Evolutionary conservation across 1,284 basidiomycete genomes (phyloP).

Genomic region (Sporisorium iseilematis-ciliati): DNA sequence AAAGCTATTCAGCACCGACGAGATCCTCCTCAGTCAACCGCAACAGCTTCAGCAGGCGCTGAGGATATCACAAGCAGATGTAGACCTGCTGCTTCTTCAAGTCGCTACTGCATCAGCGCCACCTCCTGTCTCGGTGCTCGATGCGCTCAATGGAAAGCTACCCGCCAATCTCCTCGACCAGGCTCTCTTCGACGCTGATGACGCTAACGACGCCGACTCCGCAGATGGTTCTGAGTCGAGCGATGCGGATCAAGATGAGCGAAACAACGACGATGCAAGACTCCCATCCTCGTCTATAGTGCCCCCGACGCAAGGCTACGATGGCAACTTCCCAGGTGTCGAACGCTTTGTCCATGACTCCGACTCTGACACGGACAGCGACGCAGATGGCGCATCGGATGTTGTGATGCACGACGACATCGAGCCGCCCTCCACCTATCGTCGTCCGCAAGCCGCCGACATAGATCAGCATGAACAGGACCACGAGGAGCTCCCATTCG

Average conservation of each 20-base stretch:
- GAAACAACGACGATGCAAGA: background rate
- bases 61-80: slow-evolving; percentile 21
- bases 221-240: slow-evolving; percentile 8
- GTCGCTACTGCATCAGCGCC: slow-evolving; percentile 34
- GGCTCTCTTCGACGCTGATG: slow-evolving; percentile 11
- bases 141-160: slow-evolving; percentile 27
- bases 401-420: slow-evolving; percentile 22
- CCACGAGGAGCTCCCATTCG: background rate
- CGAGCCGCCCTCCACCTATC: slow-evolving; percentile 20
- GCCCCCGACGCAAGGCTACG: slow-evolving; percentile 44
- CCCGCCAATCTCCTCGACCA: slow-evolving; percentile 1
- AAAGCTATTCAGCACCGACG: slow-evolving; percentile 40
- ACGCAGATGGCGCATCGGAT: slow-evolving; percentile 4
- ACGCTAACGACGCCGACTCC: slow-evolving; percentile 12
- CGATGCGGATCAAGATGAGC: slow-evolving; percentile 1
- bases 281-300: slow-evolving; percentile 22
- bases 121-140: slow-evolving; percentile 29
- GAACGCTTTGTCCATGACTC: slow-evolving; percentile 34
- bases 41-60: slow-evolving; percentile 34
- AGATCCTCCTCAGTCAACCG: slow-evolving; percentile 35
- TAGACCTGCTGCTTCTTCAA: slow-evolving; percentile 25
- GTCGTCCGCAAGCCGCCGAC: background rate
- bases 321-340: slow-evolving; percentile 41
- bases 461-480: background rate
- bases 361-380: slow-evolving; percentile 23